Evolutionary conservation across 2,329 filamentous ascomycete species (phyloP), one percentile per base, ranked within the genome.

Genomic region (Teratosphaeria zuluensis): DNA sequence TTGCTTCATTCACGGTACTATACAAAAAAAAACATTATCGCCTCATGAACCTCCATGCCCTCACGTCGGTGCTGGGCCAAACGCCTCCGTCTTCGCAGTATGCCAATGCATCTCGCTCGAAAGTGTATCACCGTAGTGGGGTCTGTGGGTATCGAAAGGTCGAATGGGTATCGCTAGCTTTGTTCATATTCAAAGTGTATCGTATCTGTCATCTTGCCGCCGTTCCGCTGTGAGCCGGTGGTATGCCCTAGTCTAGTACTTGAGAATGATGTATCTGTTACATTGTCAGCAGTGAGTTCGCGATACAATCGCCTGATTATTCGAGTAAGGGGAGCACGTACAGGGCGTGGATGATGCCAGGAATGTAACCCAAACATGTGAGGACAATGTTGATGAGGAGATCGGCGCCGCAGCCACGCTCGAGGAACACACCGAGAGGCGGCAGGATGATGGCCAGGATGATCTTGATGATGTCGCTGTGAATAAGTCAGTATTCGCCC

Each of bases 381-480:
- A 95, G 79, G 71, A 91, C 82, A 76, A 95, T 89, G 86, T 95
- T 95, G 84, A 96, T 95, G 76, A 92, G 80, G 71, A 96, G 80
- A 74, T 95, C 89, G 66, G 86, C 84, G 73, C 87, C 87, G 78
- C 91, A 95, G 70, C 91, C 91, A 68, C 88, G 85, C 86, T 96
- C 91, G 67, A 96, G 88, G 83, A 95, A 94, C 74, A 96, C 91
- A 79, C 91, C 91, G 58, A 96, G 78, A 73, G 91, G 91, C 59
- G 91, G 91, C 65, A 96, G 84, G 78, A 96, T 79, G 80, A 96
- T 80, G 80, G 91, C 91, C 78, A 95, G 82, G 77, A 95, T 83
- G 81, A 89, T 87, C 79, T 89, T 89, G 84, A 85, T 85, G 77
- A 89, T 84, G 73, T 89, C 86, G 74, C 85, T 88, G 68, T 48